These are phyloP conservation scores for Sporormia fimetaria DNA, from an alignment of 495 filamentous ascomycete genomes.

Conservation along the genomic window DNA sequence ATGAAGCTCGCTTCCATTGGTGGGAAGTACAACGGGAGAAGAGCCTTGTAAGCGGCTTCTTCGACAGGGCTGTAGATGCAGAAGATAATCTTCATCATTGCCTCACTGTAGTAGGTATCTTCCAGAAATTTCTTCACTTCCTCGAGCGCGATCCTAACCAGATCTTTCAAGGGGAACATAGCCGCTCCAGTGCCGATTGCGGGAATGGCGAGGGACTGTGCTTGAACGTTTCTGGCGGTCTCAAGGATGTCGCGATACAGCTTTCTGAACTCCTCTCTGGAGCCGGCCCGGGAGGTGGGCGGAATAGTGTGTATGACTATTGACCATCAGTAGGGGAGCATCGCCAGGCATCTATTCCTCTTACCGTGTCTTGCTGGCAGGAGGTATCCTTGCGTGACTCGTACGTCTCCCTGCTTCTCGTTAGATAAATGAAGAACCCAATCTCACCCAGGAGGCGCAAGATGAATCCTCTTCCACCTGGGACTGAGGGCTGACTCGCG, in stretches of 20 bases:
- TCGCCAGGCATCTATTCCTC: no score
- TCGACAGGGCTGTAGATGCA: slow-evolving; percentile 17
- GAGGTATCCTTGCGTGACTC: slow-evolving; percentile 11
- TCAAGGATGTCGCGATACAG: slow-evolving; percentile 11
- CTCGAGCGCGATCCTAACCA: slow-evolving; percentile 13
- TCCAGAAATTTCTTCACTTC: slow-evolving; percentile 23
- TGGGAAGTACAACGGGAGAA: slow-evolving; percentile 19
- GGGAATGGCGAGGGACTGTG: slow-evolving; percentile 18
- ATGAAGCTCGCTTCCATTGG: slow-evolving; percentile 11
- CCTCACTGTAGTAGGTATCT: background rate
- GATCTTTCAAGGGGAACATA: slow-evolving; percentile 10
- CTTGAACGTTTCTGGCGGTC: slow-evolving; percentile 9
- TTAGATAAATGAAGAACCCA: no score
- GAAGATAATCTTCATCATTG: slow-evolving; percentile 21
- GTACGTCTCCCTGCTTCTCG: slow-evolving; percentile 18
- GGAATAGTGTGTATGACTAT: slow-evolving; percentile 18
- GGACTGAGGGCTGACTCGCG: no score
- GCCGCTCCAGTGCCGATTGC: slow-evolving; percentile 21
- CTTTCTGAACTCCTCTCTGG: slow-evolving; percentile 13
- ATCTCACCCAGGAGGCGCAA: no score
- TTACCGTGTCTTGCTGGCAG: slow-evolving; percentile 13
- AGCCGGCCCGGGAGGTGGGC: slow-evolving; percentile 8
- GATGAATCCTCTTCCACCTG: no score
- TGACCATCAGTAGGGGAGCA: no score
- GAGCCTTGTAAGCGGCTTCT: slow-evolving; percentile 14